phyloP scores from a whole-genome alignment of 1,284 basidiomycete genomes.

The Ganoderma resinaceum region DNA sequence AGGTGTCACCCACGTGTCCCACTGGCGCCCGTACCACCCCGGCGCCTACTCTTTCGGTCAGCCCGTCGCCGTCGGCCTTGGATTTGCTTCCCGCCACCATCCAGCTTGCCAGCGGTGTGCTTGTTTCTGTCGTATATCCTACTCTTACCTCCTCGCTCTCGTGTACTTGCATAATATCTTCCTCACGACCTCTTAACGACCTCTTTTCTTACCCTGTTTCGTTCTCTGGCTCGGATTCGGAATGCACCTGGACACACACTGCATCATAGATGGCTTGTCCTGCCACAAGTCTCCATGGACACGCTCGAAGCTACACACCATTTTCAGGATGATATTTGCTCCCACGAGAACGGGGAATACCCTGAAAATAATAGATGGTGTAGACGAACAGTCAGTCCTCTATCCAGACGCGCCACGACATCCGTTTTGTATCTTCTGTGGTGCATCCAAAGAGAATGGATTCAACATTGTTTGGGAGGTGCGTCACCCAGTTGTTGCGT shows the following conservation, averaged over 20 bases:
- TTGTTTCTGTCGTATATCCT: not conserved
- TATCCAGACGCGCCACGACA: constrained; percentile 11
- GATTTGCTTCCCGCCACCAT: not conserved
- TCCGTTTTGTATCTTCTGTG: constrained; percentile 59
- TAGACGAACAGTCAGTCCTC: constrained; percentile 26
- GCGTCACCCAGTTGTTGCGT: not conserved
- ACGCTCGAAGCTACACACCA: constrained; percentile 4
- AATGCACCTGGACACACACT: constrained; percentile 9
- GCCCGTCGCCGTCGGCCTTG: not conserved
- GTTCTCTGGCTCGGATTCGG: not conserved
- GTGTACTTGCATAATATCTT: not conserved
- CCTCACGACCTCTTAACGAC: constrained; percentile 8
- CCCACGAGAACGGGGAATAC: not conserved
- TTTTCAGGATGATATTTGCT: constrained; percentile 4
- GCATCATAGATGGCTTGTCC: constrained; percentile 14
- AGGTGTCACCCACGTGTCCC: constrained; percentile 19
- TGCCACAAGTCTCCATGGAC: constrained; percentile 2
- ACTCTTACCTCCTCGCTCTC: not conserved
- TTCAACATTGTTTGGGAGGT: constrained; percentile 73
- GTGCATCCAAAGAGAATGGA: constrained; percentile 56
- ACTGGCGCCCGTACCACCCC: not conserved
- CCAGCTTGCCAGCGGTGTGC: not conserved
- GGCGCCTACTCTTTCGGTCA: not conserved
- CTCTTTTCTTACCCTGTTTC: constrained; percentile 1
- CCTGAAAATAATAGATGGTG: constrained; percentile 4